These are phyloP conservation scores for Amanita inopinata DNA, from an alignment of 768 basidiomycete species.

Conservation along the genomic window DNA sequence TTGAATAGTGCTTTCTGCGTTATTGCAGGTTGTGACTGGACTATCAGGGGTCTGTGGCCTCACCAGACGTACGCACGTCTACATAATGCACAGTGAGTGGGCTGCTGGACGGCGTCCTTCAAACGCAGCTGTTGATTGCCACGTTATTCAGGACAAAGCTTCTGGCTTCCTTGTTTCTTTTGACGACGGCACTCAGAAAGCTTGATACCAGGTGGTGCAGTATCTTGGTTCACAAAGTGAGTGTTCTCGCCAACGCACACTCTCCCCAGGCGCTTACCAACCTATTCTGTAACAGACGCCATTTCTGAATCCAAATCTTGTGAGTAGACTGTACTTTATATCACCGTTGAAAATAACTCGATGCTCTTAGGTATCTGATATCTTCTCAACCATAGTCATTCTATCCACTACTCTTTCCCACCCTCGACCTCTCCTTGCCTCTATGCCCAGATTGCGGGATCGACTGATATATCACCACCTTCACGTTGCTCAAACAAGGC, in stretches of 20 bases:
- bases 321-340: conserved; percentile 14
- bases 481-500: conserved; percentile 14
- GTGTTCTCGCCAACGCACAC: conserved; percentile 9
- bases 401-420: conserved; percentile 27
- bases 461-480: conserved; percentile 34
- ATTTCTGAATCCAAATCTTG: conserved; percentile 36
- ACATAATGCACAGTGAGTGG: conserved; percentile 23
- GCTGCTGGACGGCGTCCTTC: neutral
- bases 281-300: conserved; percentile 23
- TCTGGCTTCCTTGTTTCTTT: conserved; percentile 24
- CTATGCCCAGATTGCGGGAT: conserved; percentile 30
- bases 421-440: conserved; percentile 27
- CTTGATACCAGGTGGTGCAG: conserved; percentile 35
- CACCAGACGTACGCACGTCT: conserved; percentile 26
- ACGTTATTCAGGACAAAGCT: conserved; percentile 23
- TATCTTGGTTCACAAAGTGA: conserved; percentile 31
- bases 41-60: conserved; percentile 36
- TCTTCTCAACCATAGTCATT: conserved; percentile 32
- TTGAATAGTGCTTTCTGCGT: neutral
- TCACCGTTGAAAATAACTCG: neutral
- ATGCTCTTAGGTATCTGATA: conserved; percentile 27
- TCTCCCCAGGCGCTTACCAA: neutral
- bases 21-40: no score
- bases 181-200: conserved; percentile 29
- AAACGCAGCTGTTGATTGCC: no score